Evolutionary conservation across 1,139 yeast genomes (phyloP).

Genomic region (Suhomyces kunorum): DNA sequence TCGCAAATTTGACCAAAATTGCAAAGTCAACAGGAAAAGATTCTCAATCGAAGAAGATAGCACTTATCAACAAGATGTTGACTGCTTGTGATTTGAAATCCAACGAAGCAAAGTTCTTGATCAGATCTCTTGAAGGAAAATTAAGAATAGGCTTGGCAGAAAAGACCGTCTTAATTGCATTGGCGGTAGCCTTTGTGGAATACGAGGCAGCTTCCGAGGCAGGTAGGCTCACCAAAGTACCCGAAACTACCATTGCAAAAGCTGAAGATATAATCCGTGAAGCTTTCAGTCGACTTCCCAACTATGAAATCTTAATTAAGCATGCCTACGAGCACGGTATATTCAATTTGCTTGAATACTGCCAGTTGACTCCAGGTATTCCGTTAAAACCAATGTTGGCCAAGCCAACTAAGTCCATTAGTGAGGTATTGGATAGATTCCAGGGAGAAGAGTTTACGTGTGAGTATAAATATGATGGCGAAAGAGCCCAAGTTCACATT

Average conservation of each 20-base stretch:
- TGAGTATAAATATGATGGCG: slow-evolving; percentile 97
- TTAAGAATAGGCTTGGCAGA: slow-evolving; percentile 93
- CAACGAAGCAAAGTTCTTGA: slow-evolving; percentile 81
- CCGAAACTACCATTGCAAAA: slow-evolving; percentile 42
- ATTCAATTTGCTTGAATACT: slow-evolving; percentile 60
- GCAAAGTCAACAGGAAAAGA: slow-evolving; percentile 82
- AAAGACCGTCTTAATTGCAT: slow-evolving; percentile 78
- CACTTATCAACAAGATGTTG: slow-evolving; percentile 75
- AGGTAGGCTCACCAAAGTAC: slow-evolving; percentile 6
- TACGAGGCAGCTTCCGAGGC: slow-evolving; percentile 42
- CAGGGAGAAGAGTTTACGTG: slow-evolving; percentile 86
- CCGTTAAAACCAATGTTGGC: slow-evolving; percentile 98
- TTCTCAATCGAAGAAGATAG: slow-evolving; percentile 76
- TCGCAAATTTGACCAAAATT: slow-evolving; percentile 69
- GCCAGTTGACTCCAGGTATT: slow-evolving; percentile 84
- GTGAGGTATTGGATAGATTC: slow-evolving; percentile 86
- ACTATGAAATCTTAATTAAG: slow-evolving; percentile 74
- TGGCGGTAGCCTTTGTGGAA: slow-evolving; percentile 79
- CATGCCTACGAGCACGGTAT: slow-evolving; percentile 71
- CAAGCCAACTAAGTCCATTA: slow-evolving; percentile 90
- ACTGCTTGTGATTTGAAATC: slow-evolving; percentile 78
- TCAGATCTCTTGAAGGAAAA: slow-evolving; percentile 90
- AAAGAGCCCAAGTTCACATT: slow-evolving; percentile 91
- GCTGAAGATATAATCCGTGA: slow-evolving; percentile 84
- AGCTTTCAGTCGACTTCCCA: slow-evolving; percentile 89